Evolutionary conservation across 148 eudicot species (phyloP), one percentile per base, ranked within the genome.

Genomic region (Amaranthus cruentus): DNA sequence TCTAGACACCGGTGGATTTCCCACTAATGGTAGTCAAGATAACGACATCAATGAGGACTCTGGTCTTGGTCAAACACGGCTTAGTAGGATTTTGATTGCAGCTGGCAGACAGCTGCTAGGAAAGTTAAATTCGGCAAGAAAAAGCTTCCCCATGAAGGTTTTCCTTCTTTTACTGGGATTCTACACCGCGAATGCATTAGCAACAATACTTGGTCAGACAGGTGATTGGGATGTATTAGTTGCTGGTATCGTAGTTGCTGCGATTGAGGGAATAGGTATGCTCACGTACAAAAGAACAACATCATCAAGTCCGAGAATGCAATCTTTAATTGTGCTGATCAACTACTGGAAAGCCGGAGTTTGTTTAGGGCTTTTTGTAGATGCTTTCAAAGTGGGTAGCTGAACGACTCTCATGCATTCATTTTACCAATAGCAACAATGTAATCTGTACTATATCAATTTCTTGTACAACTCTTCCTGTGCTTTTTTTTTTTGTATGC

Each of bases 331-430:
- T 65, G 89, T 79, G 15, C 74, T 95, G 86, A 62, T 95, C 52
- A 95, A 95, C 66, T 90, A 84, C 75, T 95, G 99, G 99, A 95
- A 95, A 83, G 99, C 99, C 47, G 97, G 99, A 75, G 89, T 95
- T 87, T 90, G 96, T 82, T 81, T 95, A 76, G 99, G 99, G 52
- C 97, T 95, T 47, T 95, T 92, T 82, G 99, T 95, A 71, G 99
- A 95, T 84, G 99, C 99, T 76, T 95, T 95, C 81, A 95, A 95
- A 70, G 75, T 95, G 70, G 99, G 99, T 50, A 95, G 99, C 84
- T 95, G 73, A 85, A 18, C 38, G 7, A 18, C 15, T n/a, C 38
- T 65, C 9, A 50, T 42, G 38, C 57, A n/a, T 72, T 53, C 61
- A 46, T n/a, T 62, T 54, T 63, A 43, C 3, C 21, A 51, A 18